Base-by-base conservation (phyloP, 2,329 filamentous ascomycete species). In the Pseudodiploospora longispora region DNA sequence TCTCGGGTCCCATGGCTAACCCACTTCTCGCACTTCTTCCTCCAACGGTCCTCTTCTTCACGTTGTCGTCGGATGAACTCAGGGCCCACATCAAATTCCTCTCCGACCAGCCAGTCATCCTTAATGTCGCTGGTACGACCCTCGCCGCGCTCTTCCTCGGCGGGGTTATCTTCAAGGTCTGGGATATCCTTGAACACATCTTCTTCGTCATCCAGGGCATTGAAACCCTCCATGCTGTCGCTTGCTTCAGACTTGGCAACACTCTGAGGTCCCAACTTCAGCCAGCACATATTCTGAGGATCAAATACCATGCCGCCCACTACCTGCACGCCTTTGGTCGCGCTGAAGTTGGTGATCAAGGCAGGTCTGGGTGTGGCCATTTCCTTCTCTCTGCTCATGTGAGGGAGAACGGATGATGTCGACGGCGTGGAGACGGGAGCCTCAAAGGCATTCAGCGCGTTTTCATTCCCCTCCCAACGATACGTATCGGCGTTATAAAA, bases 301-400 rank as follows among this genome's bases (percentile, higher is more conserved):
- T 98, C 93, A 61, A 97, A 98, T 7, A 97, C 85, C 93, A 98
- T 98, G 54, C 89, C 88, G n/a, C 89, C 87, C 46, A 96, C 89
- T 32, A 96, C 85, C 65, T 96, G 90, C 10, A 95, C 85, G 49
- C 88, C 90, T 58, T 91, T 87, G 49, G 83, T 82, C 4, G 82
- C 76, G 43, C 85, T 86, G 52, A 96, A 87, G 52, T 95, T 93
- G 39, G 89, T 89, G 56, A 98, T 98, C 12, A 98, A 75, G 5
- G 91, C 89, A 7, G 87, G 74, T 49, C 83, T 66, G 54, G 81
- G 80, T 2, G 80, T 83, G 7, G 69, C 59, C 9, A 64, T 68
- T 54, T 83, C 80, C 54, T 73, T 80, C 41, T 82, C 78, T 10
- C 75, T 71, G 1, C 65, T 61, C 10, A 74, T 57, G 3, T 72